A percentile compares a stretch with the other conserved stretches of the same genome.
phyloP scores from a whole-genome alignment of 768 basidiomycete genomes.

The Myochromella boudieri region DNA sequence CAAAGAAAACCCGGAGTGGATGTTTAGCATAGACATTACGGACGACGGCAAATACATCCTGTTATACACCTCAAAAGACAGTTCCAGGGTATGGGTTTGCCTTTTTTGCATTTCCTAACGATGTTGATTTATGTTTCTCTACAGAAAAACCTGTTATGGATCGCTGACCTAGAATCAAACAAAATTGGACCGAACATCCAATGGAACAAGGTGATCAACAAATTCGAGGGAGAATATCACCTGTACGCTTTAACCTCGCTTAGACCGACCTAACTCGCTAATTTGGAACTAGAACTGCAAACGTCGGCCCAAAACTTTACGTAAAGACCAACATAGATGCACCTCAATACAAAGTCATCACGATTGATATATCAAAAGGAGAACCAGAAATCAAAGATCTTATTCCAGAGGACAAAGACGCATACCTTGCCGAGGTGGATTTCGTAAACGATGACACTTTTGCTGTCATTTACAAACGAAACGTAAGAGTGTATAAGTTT shows the following conservation, averaged over 20 bases:
- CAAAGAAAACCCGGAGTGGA: constrained; percentile 60
- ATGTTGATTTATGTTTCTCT: background rate
- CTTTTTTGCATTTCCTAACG: background rate
- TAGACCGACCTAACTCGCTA: constrained; percentile 2
- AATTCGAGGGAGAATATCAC: constrained; percentile 66
- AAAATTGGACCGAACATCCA: constrained; percentile 63
- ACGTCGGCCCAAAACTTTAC: constrained; percentile 62
- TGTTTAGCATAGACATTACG: constrained; percentile 57
- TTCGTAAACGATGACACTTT: constrained; percentile 56
- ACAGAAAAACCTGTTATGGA: constrained; percentile 78
- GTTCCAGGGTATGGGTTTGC: constrained; percentile 49
- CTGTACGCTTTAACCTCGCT: constrained; percentile 43
- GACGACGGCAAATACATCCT: constrained; percentile 68
- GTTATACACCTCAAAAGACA: constrained; percentile 57
- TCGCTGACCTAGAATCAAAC: constrained; percentile 61
- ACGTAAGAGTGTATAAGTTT: constrained; percentile 43
- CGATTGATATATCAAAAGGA: constrained; percentile 56
- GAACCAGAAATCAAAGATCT: constrained; percentile 52
- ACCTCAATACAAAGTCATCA: constrained; percentile 64
- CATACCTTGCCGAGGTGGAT: constrained; percentile 52
- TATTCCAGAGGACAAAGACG: constrained; percentile 67
- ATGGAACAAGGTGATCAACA: constrained; percentile 71
- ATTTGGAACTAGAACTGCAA: constrained; percentile 49
- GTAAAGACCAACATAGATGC: constrained; percentile 66
- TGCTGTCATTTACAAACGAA: constrained; percentile 65